Evolutionary conservation across 2,329 filamentous ascomycete genomes (phyloP).

Genomic region (Gaeumannomyces tritici): DNA sequence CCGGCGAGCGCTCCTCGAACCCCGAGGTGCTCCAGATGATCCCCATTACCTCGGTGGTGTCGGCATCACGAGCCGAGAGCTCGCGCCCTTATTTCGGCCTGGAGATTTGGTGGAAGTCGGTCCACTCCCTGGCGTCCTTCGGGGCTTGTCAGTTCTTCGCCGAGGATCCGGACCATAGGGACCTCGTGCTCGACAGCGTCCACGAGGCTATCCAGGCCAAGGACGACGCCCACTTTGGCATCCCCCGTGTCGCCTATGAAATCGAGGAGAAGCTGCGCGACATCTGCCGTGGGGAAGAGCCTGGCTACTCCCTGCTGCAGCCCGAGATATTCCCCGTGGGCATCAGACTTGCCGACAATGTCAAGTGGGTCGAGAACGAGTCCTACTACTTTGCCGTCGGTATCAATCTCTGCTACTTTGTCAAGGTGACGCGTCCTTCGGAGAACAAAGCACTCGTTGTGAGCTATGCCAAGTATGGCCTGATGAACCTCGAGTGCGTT

Average conservation of each 20-base stretch:
- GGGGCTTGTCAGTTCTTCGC: slow-evolving; percentile 40
- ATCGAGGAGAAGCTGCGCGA: slow-evolving; percentile 35
- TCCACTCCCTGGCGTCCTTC: slow-evolving; percentile 32
- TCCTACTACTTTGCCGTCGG: slow-evolving; percentile 46
- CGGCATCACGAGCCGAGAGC: slow-evolving; percentile 41
- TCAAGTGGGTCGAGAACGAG: slow-evolving; percentile 26
- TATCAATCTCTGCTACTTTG: slow-evolving; percentile 40
- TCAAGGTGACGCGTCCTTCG: slow-evolving; percentile 37
- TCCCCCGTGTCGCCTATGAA: slow-evolving; percentile 32
- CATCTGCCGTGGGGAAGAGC: slow-evolving; percentile 35
- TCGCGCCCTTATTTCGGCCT: slow-evolving; percentile 39
- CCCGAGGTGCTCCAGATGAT: slow-evolving; percentile 30
- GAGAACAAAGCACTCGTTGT: slow-evolving; percentile 25
- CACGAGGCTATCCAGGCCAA: slow-evolving; percentile 25
- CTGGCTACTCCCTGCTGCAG: slow-evolving; percentile 20
- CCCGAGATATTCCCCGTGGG: slow-evolving; percentile 43
- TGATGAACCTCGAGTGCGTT: slow-evolving; percentile 42
- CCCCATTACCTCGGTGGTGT: slow-evolving; percentile 39
- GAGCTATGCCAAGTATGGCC: slow-evolving; percentile 38
- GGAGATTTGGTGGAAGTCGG: slow-evolving; percentile 47
- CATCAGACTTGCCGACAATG: slow-evolving; percentile 24
- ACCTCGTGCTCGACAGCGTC: slow-evolving; percentile 37
- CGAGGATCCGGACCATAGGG: slow-evolving; percentile 34
- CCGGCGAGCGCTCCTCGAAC: slow-evolving; percentile 12
- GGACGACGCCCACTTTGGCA: slow-evolving; percentile 19